A percentile compares a stretch with the other conserved stretches of the same genome.
phyloP scores from a whole-genome alignment of 2,329 filamentous ascomycete genomes.

The Periconia digitata region DNA sequence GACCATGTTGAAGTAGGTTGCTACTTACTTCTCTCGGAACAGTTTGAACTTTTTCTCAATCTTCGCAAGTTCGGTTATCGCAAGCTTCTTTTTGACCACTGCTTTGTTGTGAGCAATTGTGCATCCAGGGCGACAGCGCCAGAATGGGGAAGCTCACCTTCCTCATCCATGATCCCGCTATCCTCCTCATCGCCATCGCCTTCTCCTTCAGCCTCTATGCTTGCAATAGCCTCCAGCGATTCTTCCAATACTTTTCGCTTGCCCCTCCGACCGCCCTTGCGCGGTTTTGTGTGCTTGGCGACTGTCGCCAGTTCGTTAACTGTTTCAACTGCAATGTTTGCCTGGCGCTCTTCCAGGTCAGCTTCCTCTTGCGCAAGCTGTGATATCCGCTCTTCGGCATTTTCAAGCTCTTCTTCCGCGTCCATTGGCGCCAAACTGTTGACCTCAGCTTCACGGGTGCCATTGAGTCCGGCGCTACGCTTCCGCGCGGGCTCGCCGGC shows the following conservation, averaged over 20 bases:
- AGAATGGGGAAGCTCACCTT: slow-evolving; percentile 24
- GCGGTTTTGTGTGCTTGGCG: slow-evolving; percentile 39
- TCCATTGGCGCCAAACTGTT: slow-evolving; percentile 31
- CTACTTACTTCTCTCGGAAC: slow-evolving; percentile 77
- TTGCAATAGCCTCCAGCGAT: slow-evolving; percentile 49
- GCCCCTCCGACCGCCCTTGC: slow-evolving; percentile 47
- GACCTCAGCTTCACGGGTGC: slow-evolving; percentile 31
- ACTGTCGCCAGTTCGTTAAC: slow-evolving; percentile 38
- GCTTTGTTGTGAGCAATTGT: slow-evolving; percentile 1
- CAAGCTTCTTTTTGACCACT: slow-evolving; percentile 78
- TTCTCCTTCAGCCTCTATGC: slow-evolving; percentile 63
- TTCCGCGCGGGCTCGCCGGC: slow-evolving; percentile 42
- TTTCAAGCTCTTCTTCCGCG: slow-evolving; percentile 57
- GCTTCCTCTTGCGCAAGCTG: slow-evolving; percentile 33
- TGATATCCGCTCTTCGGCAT: slow-evolving; percentile 39
- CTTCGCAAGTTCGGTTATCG: slow-evolving; percentile 74
- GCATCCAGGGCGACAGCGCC: neutral
- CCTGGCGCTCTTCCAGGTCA: slow-evolving; percentile 38
- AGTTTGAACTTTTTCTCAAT: slow-evolving; percentile 88
- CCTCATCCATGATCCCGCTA: slow-evolving; percentile 38
- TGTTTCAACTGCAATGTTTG: slow-evolving; percentile 34
- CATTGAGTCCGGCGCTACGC: slow-evolving; percentile 34
- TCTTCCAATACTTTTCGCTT: slow-evolving; percentile 54
- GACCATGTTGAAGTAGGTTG: slow-evolving; percentile 12
- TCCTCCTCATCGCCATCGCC: slow-evolving; percentile 51